Evolutionary conservation across 129 eudicot species (phyloP).

Genomic region (Sambucus nigra): DNA sequence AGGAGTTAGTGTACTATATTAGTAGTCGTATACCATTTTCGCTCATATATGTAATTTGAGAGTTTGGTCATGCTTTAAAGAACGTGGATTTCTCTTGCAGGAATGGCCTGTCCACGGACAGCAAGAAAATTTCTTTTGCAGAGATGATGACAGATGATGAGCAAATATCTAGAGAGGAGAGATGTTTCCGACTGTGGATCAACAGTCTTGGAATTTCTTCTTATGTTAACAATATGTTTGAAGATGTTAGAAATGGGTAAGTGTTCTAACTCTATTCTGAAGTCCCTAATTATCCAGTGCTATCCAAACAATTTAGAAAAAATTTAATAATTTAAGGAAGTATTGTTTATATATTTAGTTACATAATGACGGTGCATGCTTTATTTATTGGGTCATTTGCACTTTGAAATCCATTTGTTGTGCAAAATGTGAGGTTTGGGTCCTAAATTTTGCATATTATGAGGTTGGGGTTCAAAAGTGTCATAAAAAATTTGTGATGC

Average conservation of each 20-base stretch:
- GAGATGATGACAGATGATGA: slow-evolving; percentile 98
- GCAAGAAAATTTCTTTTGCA: slow-evolving; percentile 76
- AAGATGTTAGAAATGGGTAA: slow-evolving; percentile 91
- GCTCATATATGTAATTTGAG: slow-evolving; percentile 6
- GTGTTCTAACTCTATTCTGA: slow-evolving; percentile 13
- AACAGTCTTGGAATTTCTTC: slow-evolving; percentile 80
- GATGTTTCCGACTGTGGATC: slow-evolving; percentile 90
- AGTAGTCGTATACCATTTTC: not conserved
- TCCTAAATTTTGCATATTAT: too few species aligned
- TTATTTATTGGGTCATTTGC: too few species aligned
- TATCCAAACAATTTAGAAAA: not conserved
- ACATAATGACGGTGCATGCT: not conserved
- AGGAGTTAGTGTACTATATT: not conserved
- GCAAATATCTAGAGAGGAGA: slow-evolving; percentile 87
- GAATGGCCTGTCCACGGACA: slow-evolving; percentile 84
- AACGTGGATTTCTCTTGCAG: slow-evolving; percentile 23
- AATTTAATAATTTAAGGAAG: not conserved
- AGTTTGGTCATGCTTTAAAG: slow-evolving; percentile 1
- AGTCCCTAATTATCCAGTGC: not conserved
- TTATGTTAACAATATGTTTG: slow-evolving; percentile 81
- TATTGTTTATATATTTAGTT: too few species aligned
- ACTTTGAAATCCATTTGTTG: too few species aligned
- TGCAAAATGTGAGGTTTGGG: too few species aligned
- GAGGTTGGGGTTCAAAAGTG: too few species aligned
- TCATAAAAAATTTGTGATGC: too few species aligned